phyloP scores from a whole-genome alignment of 768 basidiomycete species.

The Leccinellum luteum region DNA sequence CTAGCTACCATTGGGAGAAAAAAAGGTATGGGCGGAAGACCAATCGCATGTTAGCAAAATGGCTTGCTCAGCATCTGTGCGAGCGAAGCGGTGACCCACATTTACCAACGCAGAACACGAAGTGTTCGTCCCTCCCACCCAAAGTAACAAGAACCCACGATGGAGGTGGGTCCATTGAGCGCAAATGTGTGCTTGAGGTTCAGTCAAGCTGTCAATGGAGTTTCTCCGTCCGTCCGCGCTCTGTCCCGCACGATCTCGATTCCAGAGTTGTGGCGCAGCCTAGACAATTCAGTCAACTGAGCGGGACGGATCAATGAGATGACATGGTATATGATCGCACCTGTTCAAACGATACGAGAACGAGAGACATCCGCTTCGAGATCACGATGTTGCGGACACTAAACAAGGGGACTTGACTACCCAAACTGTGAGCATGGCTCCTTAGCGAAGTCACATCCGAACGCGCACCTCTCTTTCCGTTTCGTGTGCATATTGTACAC shows the following conservation, averaged over 20 bases:
- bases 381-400: constrained; percentile 52
- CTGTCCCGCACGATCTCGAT: constrained; percentile 60
- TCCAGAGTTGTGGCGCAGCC: constrained; percentile 77
- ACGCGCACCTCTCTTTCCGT: constrained; percentile 44
- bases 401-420: constrained; percentile 50
- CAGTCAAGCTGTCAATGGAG: constrained; percentile 21
- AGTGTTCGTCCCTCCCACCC: constrained; percentile 74
- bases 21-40: neutral
- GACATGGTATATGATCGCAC: constrained; percentile 1
- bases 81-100: constrained; percentile 35
- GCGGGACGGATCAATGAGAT: neutral
- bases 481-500: constrained; percentile 48
- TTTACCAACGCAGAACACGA: constrained; percentile 80
- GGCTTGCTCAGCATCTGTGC: neutral
- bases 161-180: constrained; percentile 61
- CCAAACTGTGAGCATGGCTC: neutral
- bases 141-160: constrained; percentile 79
- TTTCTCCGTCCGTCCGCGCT: constrained; percentile 30
- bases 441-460: neutral
- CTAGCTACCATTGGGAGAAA: neutral
- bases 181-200: constrained; percentile 61
- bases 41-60: neutral
- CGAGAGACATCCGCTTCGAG: constrained; percentile 40
- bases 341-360: constrained; percentile 39
- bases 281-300: constrained; percentile 18